phyloP scores from a whole-genome alignment of 2,329 filamentous ascomycete species.

The Stemphylium vesicarium region DNA sequence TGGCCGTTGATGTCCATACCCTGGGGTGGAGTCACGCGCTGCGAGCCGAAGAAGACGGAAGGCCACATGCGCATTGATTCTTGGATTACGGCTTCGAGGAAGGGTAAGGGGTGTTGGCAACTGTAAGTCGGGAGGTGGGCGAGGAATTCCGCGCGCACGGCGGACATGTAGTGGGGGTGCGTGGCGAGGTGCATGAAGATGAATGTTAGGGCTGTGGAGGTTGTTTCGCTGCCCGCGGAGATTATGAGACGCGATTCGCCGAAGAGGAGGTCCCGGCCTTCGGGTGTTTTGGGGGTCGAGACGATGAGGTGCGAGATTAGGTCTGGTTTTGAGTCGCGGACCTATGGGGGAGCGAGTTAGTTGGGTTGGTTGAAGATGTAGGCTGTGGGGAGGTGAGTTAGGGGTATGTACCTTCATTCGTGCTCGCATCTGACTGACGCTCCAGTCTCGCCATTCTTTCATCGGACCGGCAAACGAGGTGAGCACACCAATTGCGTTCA shows the following conservation, averaged over 20 bases:
- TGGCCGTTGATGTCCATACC: slow-evolving; percentile 30
- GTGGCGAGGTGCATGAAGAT: slow-evolving; percentile 50
- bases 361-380: not conserved
- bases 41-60: slow-evolving; percentile 32
- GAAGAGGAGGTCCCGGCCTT: slow-evolving; percentile 29
- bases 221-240: slow-evolving; percentile 53
- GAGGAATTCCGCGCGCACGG: slow-evolving; percentile 29
- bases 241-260: slow-evolving; percentile 43
- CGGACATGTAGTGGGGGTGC: slow-evolving; percentile 23
- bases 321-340: slow-evolving; percentile 26
- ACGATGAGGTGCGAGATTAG: slow-evolving; percentile 33
- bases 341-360: slow-evolving; percentile 9
- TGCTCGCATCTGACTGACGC: slow-evolving; percentile 27
- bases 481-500: slow-evolving; percentile 30
- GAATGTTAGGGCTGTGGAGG: slow-evolving; percentile 59
- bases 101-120: slow-evolving; percentile 17
- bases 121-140: slow-evolving; percentile 11
- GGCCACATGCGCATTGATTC: slow-evolving; percentile 39
- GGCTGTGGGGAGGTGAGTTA: not conserved
- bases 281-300: slow-evolving; percentile 18
- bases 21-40: slow-evolving; percentile 38
- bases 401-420: slow-evolving; percentile 27
- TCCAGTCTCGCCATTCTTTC: slow-evolving; percentile 36
- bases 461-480: slow-evolving; percentile 32
- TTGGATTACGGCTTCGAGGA: slow-evolving; percentile 33